Conservation (phyloP, 345 rosid genomes). For the Microcos paniculata region DNA sequence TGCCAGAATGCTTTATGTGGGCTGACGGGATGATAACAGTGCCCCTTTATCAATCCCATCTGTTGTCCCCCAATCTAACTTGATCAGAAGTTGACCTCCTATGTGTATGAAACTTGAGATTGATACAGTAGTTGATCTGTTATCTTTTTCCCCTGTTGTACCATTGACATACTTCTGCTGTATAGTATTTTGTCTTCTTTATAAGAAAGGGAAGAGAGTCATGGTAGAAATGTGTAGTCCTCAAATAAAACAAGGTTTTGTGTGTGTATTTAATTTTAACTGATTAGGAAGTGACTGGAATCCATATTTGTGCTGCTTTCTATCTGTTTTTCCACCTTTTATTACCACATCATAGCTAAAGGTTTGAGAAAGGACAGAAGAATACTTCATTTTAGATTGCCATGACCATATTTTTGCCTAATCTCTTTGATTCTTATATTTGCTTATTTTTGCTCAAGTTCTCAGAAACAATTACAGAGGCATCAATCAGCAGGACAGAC, state of each 20-base stretch:
- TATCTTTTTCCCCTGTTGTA: conserved; percentile 26
- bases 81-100: conserved; percentile 20
- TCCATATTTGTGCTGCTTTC: conserved; percentile 12
- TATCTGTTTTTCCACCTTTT: neutral
- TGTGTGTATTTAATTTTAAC: conserved; percentile 28
- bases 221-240: conserved; percentile 27
- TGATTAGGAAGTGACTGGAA: conserved; percentile 27
- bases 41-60: conserved; percentile 1
- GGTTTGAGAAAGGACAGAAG: neutral
- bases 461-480: neutral
- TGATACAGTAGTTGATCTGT: conserved; percentile 25
- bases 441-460: neutral
- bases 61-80: conserved; percentile 21
- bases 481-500: neutral
- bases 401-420: neutral
- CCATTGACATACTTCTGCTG: conserved; percentile 38
- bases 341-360: neutral
- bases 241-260: conserved; percentile 39
- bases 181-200: conserved; percentile 35
- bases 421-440: neutral
- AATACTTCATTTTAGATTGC: neutral
- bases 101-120: conserved; percentile 17
- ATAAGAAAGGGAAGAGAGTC: conserved; percentile 29
- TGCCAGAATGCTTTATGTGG: conserved; percentile 4
- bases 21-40: conserved; percentile 9